Conservation (phyloP, 192 early-diverging fungal species). For the Coemansia sp. region DNA sequence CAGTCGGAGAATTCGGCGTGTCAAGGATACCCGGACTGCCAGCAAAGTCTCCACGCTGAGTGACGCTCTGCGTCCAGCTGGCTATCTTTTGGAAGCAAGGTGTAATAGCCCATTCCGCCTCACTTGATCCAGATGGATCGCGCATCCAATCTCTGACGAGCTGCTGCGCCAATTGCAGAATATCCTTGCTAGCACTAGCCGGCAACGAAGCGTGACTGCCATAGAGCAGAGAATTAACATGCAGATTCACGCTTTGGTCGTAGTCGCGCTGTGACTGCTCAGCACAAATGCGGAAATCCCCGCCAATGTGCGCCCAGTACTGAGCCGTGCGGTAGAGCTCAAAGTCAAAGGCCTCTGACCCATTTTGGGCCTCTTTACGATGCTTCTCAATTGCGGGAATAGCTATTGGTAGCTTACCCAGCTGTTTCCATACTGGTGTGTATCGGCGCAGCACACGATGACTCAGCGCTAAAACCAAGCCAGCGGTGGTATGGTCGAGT, state of each 20-base stretch:
- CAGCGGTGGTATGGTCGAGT: slow-evolving; percentile 22
- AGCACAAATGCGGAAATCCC: background rate
- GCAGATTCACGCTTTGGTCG: slow-evolving; percentile 12
- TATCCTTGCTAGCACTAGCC: slow-evolving; percentile 12
- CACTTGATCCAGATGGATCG: slow-evolving; percentile 19
- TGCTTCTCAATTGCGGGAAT: background rate
- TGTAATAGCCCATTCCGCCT: slow-evolving; percentile 27
- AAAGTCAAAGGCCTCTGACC: slow-evolving; percentile 26
- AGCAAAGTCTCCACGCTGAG: slow-evolving; percentile 15
- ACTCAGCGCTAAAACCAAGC: slow-evolving; percentile 5
- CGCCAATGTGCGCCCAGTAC: slow-evolving; percentile 12
- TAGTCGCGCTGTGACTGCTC: slow-evolving; percentile 18
- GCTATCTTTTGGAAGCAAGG: slow-evolving; percentile 44
- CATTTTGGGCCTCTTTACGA: background rate
- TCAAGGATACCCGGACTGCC: slow-evolving; percentile 14
- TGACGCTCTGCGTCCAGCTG: slow-evolving; percentile 12
- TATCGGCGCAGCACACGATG: slow-evolving; percentile 28
- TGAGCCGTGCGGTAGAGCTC: slow-evolving; percentile 28
- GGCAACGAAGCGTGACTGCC: slow-evolving; percentile 14
- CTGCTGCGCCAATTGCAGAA: slow-evolving; percentile 40
- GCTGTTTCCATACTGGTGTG: slow-evolving; percentile 17
- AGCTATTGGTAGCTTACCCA: slow-evolving; percentile 17
- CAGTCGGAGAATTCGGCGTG: slow-evolving; percentile 7
- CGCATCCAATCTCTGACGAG: slow-evolving; percentile 21
- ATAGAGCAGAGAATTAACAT: slow-evolving; percentile 12